Conservation (phyloP, 2,329 filamentous ascomycete genomes). For the Mycosphaerella sp. region DNA sequence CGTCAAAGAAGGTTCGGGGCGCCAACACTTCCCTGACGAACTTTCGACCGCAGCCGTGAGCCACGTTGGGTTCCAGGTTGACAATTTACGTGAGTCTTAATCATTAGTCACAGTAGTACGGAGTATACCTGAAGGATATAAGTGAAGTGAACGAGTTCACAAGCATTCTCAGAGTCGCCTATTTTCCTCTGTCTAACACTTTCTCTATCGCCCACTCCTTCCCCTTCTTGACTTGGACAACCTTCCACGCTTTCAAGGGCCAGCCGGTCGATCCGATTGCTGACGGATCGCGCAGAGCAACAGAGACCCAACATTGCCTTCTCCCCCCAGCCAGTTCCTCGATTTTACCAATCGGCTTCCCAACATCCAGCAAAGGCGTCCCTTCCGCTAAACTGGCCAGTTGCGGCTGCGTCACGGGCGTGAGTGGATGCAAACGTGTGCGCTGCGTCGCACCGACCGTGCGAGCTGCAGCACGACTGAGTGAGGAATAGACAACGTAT, state of each 20-base stretch:
- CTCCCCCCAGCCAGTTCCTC: slow-evolving; percentile 44
- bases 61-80: too few relatives aligned
- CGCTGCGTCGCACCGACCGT: slow-evolving; percentile 51
- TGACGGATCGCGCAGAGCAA: slow-evolving; percentile 50
- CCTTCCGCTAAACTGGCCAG: slow-evolving; percentile 73
- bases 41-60: background rate
- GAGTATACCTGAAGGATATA: background rate
- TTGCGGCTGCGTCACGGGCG: slow-evolving; percentile 68
- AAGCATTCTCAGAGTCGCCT: background rate
- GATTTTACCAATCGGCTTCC: slow-evolving; percentile 86
- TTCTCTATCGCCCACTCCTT: slow-evolving; percentile 70
- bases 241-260: slow-evolving; percentile 69
- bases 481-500: slow-evolving; percentile 80
- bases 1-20: slow-evolving; percentile 5
- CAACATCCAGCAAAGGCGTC: slow-evolving; percentile 75
- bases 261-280: slow-evolving; percentile 19
- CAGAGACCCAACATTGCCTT: slow-evolving; percentile 72
- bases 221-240: slow-evolving; percentile 68
- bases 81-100: background rate
- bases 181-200: slow-evolving; percentile 33
- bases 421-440: slow-evolving; percentile 83
- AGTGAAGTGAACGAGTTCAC: background rate
- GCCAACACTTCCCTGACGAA: background rate
- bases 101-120: background rate
- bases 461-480: slow-evolving; percentile 60